Evolutionary conservation across 768 basidiomycete genomes (phyloP).

Genomic region (Hericium coralloides): DNA sequence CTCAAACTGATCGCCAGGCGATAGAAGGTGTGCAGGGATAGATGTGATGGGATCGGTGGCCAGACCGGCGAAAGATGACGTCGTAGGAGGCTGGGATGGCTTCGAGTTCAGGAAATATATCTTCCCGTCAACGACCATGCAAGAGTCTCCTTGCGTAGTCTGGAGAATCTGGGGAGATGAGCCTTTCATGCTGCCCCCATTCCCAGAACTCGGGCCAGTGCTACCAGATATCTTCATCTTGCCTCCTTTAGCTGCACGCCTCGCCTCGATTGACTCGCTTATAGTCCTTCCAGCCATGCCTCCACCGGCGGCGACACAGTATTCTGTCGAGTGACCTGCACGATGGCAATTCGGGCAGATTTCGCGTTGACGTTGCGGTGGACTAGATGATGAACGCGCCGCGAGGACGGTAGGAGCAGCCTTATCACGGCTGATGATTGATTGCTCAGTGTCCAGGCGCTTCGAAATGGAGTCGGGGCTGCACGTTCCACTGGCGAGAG

Average conservation of each 20-base stretch:
- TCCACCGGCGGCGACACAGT: neutral
- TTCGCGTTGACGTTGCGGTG: neutral
- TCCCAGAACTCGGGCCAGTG: too few relatives aligned
- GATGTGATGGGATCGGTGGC: neutral
- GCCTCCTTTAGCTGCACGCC: neutral
- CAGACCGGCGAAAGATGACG: neutral
- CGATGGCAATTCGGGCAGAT: slow-evolving; percentile 1
- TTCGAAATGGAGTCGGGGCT: neutral
- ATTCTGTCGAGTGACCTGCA: neutral
- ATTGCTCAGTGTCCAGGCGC: neutral
- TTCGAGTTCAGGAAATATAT: neutral
- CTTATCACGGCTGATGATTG: neutral
- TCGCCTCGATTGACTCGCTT: neutral
- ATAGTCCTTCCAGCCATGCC: neutral
- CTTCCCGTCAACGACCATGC: neutral
- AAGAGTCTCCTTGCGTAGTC: neutral
- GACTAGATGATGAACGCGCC: neutral
- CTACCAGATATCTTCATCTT: too few relatives aligned
- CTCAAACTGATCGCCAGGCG: neutral
- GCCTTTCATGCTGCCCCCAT: too few relatives aligned
- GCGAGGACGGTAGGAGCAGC: neutral
- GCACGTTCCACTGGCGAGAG: neutral
- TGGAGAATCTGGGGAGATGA: neutral
- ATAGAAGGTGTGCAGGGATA: neutral
- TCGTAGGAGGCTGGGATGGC: neutral